Percentiles rank a stretch among this genome's conserved stretches.
Evolutionary conservation across 2,329 filamentous ascomycete species (phyloP).

Genomic region (Fusarium mexicanum): DNA sequence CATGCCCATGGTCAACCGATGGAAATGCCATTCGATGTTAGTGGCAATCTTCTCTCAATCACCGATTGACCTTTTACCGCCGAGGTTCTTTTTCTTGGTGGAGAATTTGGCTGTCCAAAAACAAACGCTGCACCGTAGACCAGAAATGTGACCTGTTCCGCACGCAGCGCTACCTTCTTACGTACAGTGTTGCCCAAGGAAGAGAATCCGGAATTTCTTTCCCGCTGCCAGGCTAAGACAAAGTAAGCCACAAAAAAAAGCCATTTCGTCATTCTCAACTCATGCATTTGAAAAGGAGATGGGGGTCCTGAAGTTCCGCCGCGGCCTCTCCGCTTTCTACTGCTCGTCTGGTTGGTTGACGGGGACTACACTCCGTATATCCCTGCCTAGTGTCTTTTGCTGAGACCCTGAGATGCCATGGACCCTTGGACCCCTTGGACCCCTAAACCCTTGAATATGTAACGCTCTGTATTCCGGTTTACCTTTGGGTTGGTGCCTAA

Average conservation of each 20-base stretch:
- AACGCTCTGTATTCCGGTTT: no score
- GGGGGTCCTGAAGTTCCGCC: neutral
- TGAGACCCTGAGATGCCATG: no score
- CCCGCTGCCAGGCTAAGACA: neutral
- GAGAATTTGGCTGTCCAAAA: no score
- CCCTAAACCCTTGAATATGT: neutral
- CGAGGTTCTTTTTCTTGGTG: neutral
- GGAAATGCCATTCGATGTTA: neutral
- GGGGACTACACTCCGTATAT: neutral
- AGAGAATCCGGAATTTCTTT: neutral
- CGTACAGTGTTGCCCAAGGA: no score
- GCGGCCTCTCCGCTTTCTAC: fast-evolving
- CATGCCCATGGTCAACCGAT: neutral
- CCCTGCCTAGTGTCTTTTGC: neutral
- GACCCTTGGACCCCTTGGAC: no score
- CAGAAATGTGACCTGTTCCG: no score
- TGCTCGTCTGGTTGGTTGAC: neutral
- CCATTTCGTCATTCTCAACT: neutral
- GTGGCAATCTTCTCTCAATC: neutral
- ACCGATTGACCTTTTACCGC: neutral
- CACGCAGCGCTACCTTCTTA: no score
- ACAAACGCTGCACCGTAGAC: no score
- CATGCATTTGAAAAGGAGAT: neutral
- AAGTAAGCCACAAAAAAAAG: neutral
- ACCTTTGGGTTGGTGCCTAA: neutral